These are phyloP conservation scores for Scortechinia acanthostroma DNA, from an alignment of 2,329 filamentous ascomycete species.

Conservation along the genomic window DNA sequence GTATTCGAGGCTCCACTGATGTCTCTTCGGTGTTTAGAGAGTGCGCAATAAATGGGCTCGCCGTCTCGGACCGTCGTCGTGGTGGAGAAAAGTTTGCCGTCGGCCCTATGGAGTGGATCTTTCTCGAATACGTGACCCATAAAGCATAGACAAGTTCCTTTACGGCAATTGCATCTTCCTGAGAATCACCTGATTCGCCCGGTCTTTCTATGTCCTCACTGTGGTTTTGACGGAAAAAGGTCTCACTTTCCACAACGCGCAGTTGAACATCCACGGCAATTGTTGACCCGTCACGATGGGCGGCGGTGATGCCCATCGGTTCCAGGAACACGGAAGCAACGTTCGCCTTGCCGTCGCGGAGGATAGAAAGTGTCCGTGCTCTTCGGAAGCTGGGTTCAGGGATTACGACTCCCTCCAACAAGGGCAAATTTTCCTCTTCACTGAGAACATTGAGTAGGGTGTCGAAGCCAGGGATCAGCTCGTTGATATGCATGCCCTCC, in stretches of 20 bases:
- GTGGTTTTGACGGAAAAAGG: constrained; percentile 50
- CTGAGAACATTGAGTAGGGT: constrained; percentile 73
- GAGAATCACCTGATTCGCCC: constrained; percentile 33
- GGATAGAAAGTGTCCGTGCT: constrained; percentile 74
- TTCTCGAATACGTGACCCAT: not conserved
- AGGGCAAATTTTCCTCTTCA: constrained; percentile 75
- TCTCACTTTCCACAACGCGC: constrained; percentile 87
- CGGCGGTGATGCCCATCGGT: constrained; percentile 76
- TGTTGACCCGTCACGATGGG: constrained; percentile 82
- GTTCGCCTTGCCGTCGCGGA: constrained; percentile 77
- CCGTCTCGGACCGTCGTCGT: not conserved
- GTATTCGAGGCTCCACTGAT: not conserved
- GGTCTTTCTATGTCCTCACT: constrained; percentile 40
- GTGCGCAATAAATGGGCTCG: too few species aligned
- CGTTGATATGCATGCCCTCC: constrained; percentile 71
- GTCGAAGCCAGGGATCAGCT: constrained; percentile 81
- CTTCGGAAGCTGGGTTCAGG: constrained; percentile 92
- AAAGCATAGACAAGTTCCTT: not conserved
- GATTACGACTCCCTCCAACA: constrained; percentile 91
- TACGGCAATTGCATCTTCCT: constrained; percentile 11
- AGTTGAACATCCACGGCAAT: constrained; percentile 94
- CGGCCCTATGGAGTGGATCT: not conserved
- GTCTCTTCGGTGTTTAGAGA: not conserved
- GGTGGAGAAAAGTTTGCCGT: not conserved
- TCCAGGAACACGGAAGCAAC: constrained; percentile 72